Conservation (phyloP, 805 yeast genomes). For the Cyberlindnera bimundalis region DNA sequence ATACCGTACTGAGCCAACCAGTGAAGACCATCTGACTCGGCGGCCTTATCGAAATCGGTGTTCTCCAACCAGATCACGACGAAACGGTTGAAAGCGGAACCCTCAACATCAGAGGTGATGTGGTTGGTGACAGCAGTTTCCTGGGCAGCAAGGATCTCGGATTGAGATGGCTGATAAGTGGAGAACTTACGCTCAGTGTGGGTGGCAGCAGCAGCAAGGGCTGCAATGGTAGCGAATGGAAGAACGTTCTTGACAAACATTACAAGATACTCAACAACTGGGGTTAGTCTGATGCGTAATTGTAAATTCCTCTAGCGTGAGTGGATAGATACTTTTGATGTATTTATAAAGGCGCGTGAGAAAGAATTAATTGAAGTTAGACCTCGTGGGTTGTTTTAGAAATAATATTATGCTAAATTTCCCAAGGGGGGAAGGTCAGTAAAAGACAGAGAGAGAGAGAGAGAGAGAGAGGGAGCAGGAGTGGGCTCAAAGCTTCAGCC, state of each 20-base stretch:
- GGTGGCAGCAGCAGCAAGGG: constrained; percentile 2
- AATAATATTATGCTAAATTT: too few species aligned
- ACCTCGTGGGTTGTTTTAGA: too few species aligned
- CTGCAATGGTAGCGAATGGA: constrained; percentile 5
- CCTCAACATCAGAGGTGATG: constrained; percentile 35
- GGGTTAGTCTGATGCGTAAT: too few species aligned
- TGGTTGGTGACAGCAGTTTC: constrained; percentile 19
- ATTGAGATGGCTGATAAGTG: constrained; percentile 8
- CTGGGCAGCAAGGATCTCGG: constrained; percentile 11
- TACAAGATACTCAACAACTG: too few species aligned
- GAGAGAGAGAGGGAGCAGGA: too few species aligned
- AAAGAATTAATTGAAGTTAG: too few species aligned
- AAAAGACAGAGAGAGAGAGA: too few species aligned
- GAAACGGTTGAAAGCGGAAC: constrained; percentile 39
- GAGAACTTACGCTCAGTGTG: constrained; percentile 12
- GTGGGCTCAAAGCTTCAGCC: too few species aligned
- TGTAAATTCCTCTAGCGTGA: too few species aligned
- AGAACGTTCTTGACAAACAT: constrained; percentile 4
- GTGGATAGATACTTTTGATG: too few species aligned
- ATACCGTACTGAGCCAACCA: constrained; percentile 43
- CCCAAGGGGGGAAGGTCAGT: too few species aligned
- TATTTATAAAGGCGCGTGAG: too few species aligned
- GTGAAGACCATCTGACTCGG: constrained; percentile 40
- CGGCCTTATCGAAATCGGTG: constrained; percentile 50
- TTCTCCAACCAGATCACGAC: constrained; percentile 48